A percentile compares a stretch with the other conserved stretches of the same genome.
These are phyloP conservation scores for Plasmodium chabaudi DNA, from an alignment of 169 alveolate species.

Conservation along the genomic window DNA sequence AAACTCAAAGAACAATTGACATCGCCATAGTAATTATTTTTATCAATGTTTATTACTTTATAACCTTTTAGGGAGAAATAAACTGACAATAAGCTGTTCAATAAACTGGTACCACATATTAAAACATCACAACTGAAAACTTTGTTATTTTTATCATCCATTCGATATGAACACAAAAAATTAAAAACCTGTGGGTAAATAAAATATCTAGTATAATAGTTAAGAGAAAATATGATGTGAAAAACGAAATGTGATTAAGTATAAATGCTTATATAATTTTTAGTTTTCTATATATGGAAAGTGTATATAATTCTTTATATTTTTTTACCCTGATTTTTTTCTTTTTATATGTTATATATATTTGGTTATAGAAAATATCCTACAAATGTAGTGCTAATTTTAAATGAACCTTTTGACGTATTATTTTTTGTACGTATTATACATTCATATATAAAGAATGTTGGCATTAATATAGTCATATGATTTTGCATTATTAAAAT, in stretches of 20 bases:
- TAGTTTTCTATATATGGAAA: conserved; percentile 1
- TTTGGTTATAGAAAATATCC: too few relatives aligned
- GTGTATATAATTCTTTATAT: background rate
- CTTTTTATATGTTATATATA: too few relatives aligned
- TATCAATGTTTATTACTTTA: conserved; percentile 68
- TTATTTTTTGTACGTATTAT: too few relatives aligned
- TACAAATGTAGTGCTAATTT: too few relatives aligned
- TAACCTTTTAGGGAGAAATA: conserved; percentile 55
- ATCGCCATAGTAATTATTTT: conserved; percentile 59
- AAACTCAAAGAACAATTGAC: conserved; percentile 60
- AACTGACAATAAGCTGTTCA: conserved; percentile 39
- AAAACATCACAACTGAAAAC: conserved; percentile 50
- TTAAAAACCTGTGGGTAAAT: background rate
- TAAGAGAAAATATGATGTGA: background rate
- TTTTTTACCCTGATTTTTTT: background rate
- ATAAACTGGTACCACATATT: conserved; percentile 65
- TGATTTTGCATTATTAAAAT: too few relatives aligned
- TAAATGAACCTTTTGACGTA: too few relatives aligned
- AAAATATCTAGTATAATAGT: background rate
- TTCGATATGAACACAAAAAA: background rate
- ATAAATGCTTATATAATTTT: background rate
- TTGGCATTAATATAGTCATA: too few relatives aligned
- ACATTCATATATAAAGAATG: too few relatives aligned
- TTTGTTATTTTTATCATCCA: conserved; percentile 39
- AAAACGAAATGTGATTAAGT: background rate